These are phyloP conservation scores for Gnomoniopsis sp. DNA, from an alignment of 2,329 filamentous ascomycete species.

Conservation along the genomic window DNA sequence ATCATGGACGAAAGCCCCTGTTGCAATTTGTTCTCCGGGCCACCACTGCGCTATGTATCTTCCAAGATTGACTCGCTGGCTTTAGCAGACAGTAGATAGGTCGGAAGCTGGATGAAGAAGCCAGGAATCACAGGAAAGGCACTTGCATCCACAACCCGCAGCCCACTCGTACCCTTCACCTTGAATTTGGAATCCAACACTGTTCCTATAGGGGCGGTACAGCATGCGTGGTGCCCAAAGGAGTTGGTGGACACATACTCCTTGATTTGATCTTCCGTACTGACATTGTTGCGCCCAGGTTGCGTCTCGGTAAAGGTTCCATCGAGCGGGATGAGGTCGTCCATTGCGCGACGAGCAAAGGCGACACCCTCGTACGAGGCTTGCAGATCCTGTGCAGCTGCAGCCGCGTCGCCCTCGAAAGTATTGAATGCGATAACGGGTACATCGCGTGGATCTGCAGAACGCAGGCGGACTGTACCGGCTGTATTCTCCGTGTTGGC, in stretches of 20 bases:
- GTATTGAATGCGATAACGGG: constrained; percentile 63
- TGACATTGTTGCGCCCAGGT: constrained; percentile 15
- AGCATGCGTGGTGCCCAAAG: constrained; percentile 20
- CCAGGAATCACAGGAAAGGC: constrained; percentile 47
- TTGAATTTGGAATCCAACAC: constrained; percentile 51
- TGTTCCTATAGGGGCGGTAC: constrained; percentile 29
- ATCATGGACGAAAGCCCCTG: too few relatives aligned
- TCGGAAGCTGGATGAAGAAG: constrained; percentile 42
- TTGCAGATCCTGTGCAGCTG: constrained; percentile 45
- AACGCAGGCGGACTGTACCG: constrained; percentile 59
- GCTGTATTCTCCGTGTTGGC: constrained; percentile 59
- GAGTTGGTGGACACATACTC: constrained; percentile 18
- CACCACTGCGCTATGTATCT: background rate
- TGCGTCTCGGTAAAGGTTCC: constrained; percentile 20
- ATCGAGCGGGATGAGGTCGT: constrained; percentile 9
- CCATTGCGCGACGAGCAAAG: constrained; percentile 37
- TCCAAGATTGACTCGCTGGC: constrained; percentile 15
- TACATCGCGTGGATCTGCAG: constrained; percentile 59
- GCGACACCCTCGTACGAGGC: constrained; percentile 54
- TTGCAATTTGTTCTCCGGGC: too few relatives aligned
- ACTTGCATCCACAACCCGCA: constrained; percentile 56
- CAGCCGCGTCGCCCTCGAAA: constrained; percentile 48
- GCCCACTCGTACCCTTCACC: constrained; percentile 46
- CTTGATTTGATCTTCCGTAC: constrained; percentile 20
- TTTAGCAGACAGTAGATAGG: constrained; percentile 38